Conservation (phyloP, 768 basidiomycete species). For the Phylloporus sp. region DNA sequence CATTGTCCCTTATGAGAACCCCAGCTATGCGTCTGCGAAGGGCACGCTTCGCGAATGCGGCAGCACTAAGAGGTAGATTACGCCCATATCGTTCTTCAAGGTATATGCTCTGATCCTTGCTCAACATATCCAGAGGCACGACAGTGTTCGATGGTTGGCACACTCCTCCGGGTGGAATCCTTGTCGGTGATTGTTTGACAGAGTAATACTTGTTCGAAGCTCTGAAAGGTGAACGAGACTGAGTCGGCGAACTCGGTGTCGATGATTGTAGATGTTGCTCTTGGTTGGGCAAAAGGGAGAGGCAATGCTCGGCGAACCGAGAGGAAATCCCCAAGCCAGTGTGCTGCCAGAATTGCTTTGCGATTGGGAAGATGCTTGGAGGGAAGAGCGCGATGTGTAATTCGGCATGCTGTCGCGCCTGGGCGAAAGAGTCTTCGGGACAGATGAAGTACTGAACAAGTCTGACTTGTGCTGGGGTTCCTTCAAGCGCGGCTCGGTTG, state of each 20-base stretch:
- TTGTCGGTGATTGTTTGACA: conserved; percentile 14
- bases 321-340: conserved; percentile 87
- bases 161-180: conserved; percentile 6
- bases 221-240: conserved; percentile 36
- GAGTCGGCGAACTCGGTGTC: conserved; percentile 17
- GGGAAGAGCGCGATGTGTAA: conserved; percentile 84
- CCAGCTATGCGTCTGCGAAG: conserved; percentile 88
- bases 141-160: conserved; percentile 5
- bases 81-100: conserved; percentile 94
- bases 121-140: conserved; percentile 42
- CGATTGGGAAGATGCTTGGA: conserved; percentile 50
- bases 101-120: conserved; percentile 63
- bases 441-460: conserved; percentile 69
- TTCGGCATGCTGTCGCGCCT: conserved; percentile 40
- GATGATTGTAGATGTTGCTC: conserved; percentile 26
- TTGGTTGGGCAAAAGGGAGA: conserved; percentile 57
- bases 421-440: conserved; percentile 43
- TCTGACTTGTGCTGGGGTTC: conserved; percentile 44
- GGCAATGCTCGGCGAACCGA: conserved; percentile 76
- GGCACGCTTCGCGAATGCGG: conserved; percentile 77
- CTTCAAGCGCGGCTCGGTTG: conserved; percentile 40
- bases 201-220: conserved; percentile 57
- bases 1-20: conserved; percentile 60
- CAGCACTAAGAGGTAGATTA: conserved; percentile 71
- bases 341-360: conserved; percentile 97